Base-by-base conservation (phyloP, 192 early-diverging fungal genomes). In the Pilaira anomala region DNA sequence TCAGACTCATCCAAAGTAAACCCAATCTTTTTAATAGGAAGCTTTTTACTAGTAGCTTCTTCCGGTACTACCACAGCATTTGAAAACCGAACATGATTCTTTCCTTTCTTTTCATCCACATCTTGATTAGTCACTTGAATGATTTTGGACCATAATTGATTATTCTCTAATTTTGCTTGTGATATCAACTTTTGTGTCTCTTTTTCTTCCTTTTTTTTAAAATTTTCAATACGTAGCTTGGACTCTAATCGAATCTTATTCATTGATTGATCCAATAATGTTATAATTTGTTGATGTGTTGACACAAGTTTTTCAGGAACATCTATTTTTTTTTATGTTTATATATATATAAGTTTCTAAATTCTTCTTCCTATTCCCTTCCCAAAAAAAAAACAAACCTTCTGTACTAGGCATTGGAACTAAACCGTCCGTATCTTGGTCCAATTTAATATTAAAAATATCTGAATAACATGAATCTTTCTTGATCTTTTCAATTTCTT, bases 171-270 rank as follows among this genome's bases (percentile, higher is more conserved):
- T 13, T 54, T 53, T 14, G 52, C 63, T 7, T 54, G 30, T 19
- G 11, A 7, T 18, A 41, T 30, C 7, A 36, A 28, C 7, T 54
- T 52, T 21, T 54, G 19, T 11, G 54, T 28, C 5, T 41, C 18
- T 22, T 29, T 25, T 24, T 53, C 29, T 46, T 65, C 63, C 18
- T 53, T 51, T 25, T 40, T 29, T 3, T 54, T 39, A 22, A 33
- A 65, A n/a, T 65, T 19, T 21, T 65, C 63, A 30, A 55, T 56
- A 8, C 63, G 50, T 28, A 65, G 9, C 40, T 65, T 33, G 2
- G 63, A 65, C 13, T 50, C 63, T 16, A 65, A 51, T 28, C 21
- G 21, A 13, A 65, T 40, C 39, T 65, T 65, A 19, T 65, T 52
- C 19, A 65, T 18, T 3, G 63, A 50, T 8, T 25, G 26, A 42